Evolutionary conservation across 2,329 filamentous ascomycete genomes (phyloP).

Genomic region (Verticillium albo-atrum): DNA sequence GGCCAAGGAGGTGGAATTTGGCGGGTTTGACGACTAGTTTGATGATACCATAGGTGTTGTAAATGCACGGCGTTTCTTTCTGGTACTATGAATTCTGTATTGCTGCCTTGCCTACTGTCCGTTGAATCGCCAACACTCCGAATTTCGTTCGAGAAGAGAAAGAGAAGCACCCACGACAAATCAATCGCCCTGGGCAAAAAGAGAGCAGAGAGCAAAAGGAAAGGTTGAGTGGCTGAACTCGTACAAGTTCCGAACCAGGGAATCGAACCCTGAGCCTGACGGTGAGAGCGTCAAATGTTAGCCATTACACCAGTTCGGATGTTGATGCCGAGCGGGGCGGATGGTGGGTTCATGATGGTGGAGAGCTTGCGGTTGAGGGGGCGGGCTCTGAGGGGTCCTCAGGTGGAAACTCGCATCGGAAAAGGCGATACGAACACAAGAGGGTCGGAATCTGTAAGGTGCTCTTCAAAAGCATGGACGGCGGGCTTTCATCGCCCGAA

Average conservation of each 20-base stretch:
- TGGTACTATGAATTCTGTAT: neutral
- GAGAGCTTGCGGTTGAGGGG: neutral
- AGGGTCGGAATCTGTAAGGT: no score
- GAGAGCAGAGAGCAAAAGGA: no score
- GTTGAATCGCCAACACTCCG: no score
- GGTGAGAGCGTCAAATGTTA: neutral
- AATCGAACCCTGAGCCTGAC: neutral
- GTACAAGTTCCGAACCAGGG: neutral
- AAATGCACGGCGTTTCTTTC: neutral
- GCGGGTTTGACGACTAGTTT: conserved; percentile 44
- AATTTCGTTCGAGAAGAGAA: no score
- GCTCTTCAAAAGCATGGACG: no score
- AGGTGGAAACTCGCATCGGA: no score
- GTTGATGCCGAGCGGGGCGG: neutral
- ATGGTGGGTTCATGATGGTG: neutral
- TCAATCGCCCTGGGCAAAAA: no score
- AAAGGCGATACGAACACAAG: no score
- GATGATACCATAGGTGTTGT: conserved; percentile 23
- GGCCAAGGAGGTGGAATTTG: conserved; percentile 47
- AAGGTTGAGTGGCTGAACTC: no score
- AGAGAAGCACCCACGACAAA: no score
- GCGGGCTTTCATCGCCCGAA: no score
- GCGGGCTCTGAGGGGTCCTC: no score
- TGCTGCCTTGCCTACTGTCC: neutral
- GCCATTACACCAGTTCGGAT: neutral